Base-by-base conservation (phyloP, 768 basidiomycete species). In the Boletus subcaerulescens region DNA sequence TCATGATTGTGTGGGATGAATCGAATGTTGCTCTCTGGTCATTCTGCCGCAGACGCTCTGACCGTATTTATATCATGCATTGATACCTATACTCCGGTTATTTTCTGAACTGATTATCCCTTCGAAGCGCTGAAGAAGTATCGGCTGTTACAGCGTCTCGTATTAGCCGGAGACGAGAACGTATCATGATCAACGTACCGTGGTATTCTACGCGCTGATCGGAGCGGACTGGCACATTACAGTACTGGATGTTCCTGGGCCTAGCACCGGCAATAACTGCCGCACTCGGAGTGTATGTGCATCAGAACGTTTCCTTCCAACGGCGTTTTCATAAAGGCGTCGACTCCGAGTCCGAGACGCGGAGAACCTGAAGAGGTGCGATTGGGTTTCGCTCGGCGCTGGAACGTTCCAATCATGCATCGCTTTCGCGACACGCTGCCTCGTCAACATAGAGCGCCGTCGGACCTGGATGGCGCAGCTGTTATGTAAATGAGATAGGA, bases 1-100 rank as follows among this genome's bases (percentile, higher is more conserved):
- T 65, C 62, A 65, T 65, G 42, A n/a, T 55, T 3, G 47, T 48
- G 38, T 29, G 42, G 42, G 33, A 31, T 26, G 51, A 55, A n/a
- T 47, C 17, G 29, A 38, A 9, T 45, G 24, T 24, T 53, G 51
- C 12, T 40, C 11, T 40, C 49, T 56, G 48, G 24, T 26, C 38
- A 15, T 45, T 17, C 48, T 24, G 33, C 33, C 14, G 22, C n/a
- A 5, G 29, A 17, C 15, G 15, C 5, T 24, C 20, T 32, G 45
- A n/a, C 22, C 39, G 5, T 35, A 47, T 53, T 53, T 53, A 53
- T 53, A 42, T 35, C 11, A 3, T 18, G 11, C 45, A 35, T 35
- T 10, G 18, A 13, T 10, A 10, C 10, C 39, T n/a, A 15, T 39
- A 22, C 22, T 10, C 22, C 45, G 22, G 52, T 31, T 47, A 53